phyloP scores from a whole-genome alignment of 2,329 filamentous ascomycete species.

The Bipolaris bicolor region DNA sequence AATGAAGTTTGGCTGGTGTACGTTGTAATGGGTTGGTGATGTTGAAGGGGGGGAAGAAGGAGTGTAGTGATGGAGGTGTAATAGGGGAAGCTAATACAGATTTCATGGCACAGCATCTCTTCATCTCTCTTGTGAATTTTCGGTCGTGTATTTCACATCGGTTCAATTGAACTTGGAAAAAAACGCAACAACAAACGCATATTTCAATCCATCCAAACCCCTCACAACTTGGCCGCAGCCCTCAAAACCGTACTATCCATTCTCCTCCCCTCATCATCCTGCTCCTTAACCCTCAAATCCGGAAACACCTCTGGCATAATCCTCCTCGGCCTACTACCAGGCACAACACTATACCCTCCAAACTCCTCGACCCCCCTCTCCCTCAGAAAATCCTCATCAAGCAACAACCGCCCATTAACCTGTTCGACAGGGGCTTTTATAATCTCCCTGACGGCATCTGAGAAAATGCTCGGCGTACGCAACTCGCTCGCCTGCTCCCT shows the following conservation, averaged over 20 bases:
- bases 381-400: slow-evolving; percentile 83
- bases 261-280: slow-evolving; percentile 77
- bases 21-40: no score
- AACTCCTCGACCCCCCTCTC: slow-evolving; percentile 73
- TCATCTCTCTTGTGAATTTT: no score
- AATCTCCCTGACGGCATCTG: slow-evolving; percentile 78
- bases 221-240: slow-evolving; percentile 24
- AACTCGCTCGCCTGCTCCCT: slow-evolving; percentile 61
- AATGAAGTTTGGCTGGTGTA: no score
- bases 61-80: no score
- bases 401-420: slow-evolving; percentile 74
- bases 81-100: no score
- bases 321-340: slow-evolving; percentile 67
- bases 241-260: slow-evolving; percentile 65
- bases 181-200: no score
- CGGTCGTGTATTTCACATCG: no score
- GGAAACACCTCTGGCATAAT: slow-evolving; percentile 80
- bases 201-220: no score
- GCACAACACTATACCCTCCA: slow-evolving; percentile 71
- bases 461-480: slow-evolving; percentile 74
- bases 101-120: no score
- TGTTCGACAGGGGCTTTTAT: slow-evolving; percentile 62
- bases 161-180: no score
- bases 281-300: slow-evolving; percentile 73
- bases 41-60: no score